A percentile compares a stretch with the other conserved stretches of the same genome.
phyloP scores from a whole-genome alignment of 2,329 filamentous ascomycete species.

The Geoglossum cookeanum region DNA sequence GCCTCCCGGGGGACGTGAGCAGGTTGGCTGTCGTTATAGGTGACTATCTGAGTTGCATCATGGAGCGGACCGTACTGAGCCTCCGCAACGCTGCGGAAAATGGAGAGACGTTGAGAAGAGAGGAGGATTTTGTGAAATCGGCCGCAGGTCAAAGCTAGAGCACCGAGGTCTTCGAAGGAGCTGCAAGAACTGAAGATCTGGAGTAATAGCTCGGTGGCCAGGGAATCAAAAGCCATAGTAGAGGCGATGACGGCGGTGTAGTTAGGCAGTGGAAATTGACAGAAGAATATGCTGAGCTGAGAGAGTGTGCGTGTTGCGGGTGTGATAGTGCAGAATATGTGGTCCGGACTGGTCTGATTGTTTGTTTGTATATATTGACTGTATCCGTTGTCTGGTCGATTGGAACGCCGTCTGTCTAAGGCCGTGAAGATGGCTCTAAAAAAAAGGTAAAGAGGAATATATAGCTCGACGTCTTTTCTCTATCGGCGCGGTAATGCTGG shows the following conservation, averaged over 20 bases:
- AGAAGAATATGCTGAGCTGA: neutral
- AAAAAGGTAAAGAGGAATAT: neutral
- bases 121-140: conserved; percentile 33
- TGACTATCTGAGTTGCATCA: conserved; percentile 39
- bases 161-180: conserved; percentile 32
- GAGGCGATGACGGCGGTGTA: conserved; percentile 3
- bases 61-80: conserved; percentile 36
- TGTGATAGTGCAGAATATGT: neutral
- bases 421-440: neutral
- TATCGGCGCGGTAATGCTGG: neutral
- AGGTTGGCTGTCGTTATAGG: conserved; percentile 39
- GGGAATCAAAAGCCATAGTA: conserved; percentile 33
- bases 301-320: neutral
- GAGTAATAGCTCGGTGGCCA: conserved; percentile 38
- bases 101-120: conserved; percentile 33
- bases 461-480: neutral
- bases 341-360: neutral
- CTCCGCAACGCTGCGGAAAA: conserved; percentile 34
- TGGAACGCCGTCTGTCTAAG: neutral
- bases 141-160: conserved; percentile 33
- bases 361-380: neutral
- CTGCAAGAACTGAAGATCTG: conserved; percentile 35
- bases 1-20: conserved; percentile 33
- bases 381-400: neutral
- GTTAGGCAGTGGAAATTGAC: neutral